phyloP scores from a whole-genome alignment of 345 rosid species.

The Eucalyptus cloeziana region DNA sequence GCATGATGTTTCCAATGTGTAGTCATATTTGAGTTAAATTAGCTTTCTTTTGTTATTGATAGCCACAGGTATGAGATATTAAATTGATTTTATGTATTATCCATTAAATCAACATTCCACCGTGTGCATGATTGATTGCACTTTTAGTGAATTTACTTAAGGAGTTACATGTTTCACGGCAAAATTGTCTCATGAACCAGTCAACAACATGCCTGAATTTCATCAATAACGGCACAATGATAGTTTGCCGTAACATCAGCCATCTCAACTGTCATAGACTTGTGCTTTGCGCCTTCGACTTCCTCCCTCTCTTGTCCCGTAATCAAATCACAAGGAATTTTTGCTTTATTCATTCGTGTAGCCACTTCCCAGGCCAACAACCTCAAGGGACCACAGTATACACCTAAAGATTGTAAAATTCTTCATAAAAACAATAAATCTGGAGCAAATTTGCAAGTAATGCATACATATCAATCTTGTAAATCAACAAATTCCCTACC shows the following conservation, averaged over 20 bases:
- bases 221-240: constrained; percentile 82
- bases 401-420: constrained; percentile 22
- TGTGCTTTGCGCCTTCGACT: constrained; percentile 85
- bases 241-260: constrained; percentile 59
- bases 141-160: neutral
- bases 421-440: neutral
- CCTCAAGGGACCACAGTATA: constrained; percentile 95
- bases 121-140: neutral
- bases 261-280: constrained; percentile 94
- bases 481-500: neutral
- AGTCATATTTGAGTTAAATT: neutral
- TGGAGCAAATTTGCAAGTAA: neutral
- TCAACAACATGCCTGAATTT: constrained; percentile 55
- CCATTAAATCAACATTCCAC: neutral
- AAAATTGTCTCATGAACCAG: neutral
- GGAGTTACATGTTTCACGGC: neutral
- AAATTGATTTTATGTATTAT: neutral
- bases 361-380: constrained; percentile 97
- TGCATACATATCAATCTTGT: neutral
- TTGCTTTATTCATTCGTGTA: constrained; percentile 70
- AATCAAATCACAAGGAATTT: constrained; percentile 78
- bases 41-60: neutral
- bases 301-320: constrained; percentile 91
- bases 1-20: neutral
- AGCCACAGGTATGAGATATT: neutral